Base-by-base conservation (phyloP, 352 stramenopile genomes). In the Blastocystis sp. region DNA sequence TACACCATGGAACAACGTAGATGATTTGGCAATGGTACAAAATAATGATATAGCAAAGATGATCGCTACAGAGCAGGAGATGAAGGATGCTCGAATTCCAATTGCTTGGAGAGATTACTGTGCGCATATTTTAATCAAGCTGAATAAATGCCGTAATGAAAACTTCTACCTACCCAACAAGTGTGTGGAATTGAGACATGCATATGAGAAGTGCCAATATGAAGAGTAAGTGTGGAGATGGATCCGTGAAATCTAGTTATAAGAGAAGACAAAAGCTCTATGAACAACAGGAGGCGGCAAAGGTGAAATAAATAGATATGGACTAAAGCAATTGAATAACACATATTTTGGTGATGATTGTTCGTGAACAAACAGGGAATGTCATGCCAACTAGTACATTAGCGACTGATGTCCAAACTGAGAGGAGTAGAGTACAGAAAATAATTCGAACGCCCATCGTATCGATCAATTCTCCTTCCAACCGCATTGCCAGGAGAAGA, bases 191-290 rank as follows among this genome's bases (percentile, higher is more conserved):
- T 91, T 98, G 91, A 94, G 96, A 91, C 96, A 99, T 92, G 96
- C 95, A 37, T 99, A 98, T 92, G 96, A 99, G 92, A 98, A 98
- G 92, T 99, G 96, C 92, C 93, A 98, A 93, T 98, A 99, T 92
- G 94, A 95, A 90, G 94, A 97, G 93, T 94, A 91, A 56, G 89
- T 60, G 33, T 9, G 40, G 1, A 69, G 33, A 30, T 40, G 5
- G 35, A 66, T 69, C 15, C 53, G 0, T 33, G 37, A 4, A n/a
- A 30, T 4, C 3, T 84, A 84, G 73, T 44, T 68, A 84, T 44
- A 51, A 84, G 30, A 84, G 53, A 68, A 84, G 73, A 84, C 24
- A 64, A 35, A 42, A 68, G 40, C 51, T 68, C 53, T 84, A 68
- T 30, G 22, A 84, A 42, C 13, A 69, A 42, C 73, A 66, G 48